Evolutionary conservation across 495 filamentous ascomycete genomes (phyloP).

Genomic region (Acidomyces sp.): DNA sequence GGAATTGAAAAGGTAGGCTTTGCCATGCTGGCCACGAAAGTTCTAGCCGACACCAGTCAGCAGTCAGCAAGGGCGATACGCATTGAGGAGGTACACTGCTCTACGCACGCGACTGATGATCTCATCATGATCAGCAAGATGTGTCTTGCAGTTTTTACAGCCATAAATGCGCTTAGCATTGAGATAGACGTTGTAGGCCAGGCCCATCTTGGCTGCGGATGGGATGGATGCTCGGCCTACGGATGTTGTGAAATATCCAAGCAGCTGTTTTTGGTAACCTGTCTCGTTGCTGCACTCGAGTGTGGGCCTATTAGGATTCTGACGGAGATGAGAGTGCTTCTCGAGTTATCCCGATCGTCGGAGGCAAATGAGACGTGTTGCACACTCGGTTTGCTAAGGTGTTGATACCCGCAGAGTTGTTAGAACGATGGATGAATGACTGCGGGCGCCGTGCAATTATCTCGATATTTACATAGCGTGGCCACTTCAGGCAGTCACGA

Average conservation of each 20-base stretch:
- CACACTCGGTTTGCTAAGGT: too few relatives aligned
- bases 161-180: slow-evolving; percentile 82
- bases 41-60: slow-evolving; percentile 42
- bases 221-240: slow-evolving; percentile 6
- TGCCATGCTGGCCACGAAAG: slow-evolving; percentile 96
- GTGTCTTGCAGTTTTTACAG: slow-evolving; percentile 90
- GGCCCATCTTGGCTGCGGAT: slow-evolving; percentile 54
- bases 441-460: too few relatives aligned
- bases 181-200: slow-evolving; percentile 92
- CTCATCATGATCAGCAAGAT: slow-evolving; percentile 86
- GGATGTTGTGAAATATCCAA: neutral
- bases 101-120: slow-evolving; percentile 77
- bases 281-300: too few relatives aligned
- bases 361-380: too few relatives aligned
- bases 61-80: neutral
- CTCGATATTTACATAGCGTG: too few relatives aligned
- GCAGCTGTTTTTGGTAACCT: too few relatives aligned
- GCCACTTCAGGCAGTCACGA: too few relatives aligned
- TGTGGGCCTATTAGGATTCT: too few relatives aligned
- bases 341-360: too few relatives aligned
- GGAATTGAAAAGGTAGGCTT: slow-evolving; percentile 88
- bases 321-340: too few relatives aligned
- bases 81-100: slow-evolving; percentile 4
- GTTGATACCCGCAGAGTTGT: too few relatives aligned
- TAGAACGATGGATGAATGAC: too few relatives aligned